A percentile compares a stretch with the other conserved stretches of the same genome.
phyloP scores from a whole-genome alignment of 163 green algal genomes.

The Volvox carteri region DNA sequence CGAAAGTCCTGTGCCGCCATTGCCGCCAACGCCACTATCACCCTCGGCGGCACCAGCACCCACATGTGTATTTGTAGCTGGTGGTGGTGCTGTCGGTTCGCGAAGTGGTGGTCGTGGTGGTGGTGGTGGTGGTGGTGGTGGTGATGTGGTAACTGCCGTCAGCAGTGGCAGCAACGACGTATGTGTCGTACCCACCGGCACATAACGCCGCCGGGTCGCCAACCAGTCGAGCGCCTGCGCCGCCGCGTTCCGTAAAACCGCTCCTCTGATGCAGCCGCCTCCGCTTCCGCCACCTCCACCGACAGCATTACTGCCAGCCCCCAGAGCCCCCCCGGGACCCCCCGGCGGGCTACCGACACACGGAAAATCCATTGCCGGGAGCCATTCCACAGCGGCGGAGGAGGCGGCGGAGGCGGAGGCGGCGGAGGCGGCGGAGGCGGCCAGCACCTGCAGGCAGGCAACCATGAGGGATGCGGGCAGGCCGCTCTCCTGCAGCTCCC shows the following conservation, averaged over 20 bases:
- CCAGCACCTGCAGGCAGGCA: background rate
- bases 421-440: background rate
- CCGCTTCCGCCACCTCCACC: background rate
- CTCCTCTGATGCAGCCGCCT: background rate
- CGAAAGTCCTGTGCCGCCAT: no score
- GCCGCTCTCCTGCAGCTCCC: background rate
- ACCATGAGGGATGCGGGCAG: background rate
- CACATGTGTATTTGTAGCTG: no score
- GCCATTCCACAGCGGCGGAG: background rate
- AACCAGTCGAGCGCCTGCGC: background rate
- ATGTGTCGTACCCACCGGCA: no score
- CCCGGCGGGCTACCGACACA: no score
- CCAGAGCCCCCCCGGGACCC: no score
- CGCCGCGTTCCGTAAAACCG: background rate
- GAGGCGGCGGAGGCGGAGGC: background rate
- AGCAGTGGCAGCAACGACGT: conserved; percentile 3
- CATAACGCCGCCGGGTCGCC: background rate
- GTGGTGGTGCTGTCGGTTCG: no score
- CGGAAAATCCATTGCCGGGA: no score
- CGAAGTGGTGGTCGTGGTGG: no score
- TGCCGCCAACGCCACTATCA: no score
- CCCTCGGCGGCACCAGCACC: no score
- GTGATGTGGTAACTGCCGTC: background rate
- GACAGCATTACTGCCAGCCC: background rate
- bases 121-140: no score